Base-by-base conservation (phyloP, 108 stramenopile genomes). In the Parietichytrium sp. region DNA sequence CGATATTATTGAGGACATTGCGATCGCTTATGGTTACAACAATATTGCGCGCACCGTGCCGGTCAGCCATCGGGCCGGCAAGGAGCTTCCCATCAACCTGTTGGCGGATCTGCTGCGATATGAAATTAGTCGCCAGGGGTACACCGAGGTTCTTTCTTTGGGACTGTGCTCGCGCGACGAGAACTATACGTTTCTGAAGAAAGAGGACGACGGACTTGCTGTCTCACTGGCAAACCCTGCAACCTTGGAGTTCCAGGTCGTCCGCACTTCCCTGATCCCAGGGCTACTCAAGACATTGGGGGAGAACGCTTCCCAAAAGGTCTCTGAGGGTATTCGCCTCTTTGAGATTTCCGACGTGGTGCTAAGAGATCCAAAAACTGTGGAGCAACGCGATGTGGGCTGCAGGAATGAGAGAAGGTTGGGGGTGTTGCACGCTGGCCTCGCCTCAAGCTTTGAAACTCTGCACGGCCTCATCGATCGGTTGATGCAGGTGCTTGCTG, bases 11-110 rank as follows among this genome's bases (percentile, higher is more conserved):
- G 98, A 99, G 88, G 98, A 99, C 85, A 91, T 99, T 53, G 98
- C 95, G 51, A 97, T 99, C 84, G 97, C 98, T 33, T 97, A 93
- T 83, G 98, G 98, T 8, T 99, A 96, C 93, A 99, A 99, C 92
- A 97, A 97, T 55, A 93, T 98, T 83, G 89, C 86, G 85, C 94
- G 48, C 84, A 91, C 84, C 31, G 88, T 99, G 3, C 96, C 96
- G 13, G 51, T 78, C 18, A 96, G 95, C 15, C 81, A 86, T 61
- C 93, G 94, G 26, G 92, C 93, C 26, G 96, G 95, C 16, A 87
- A 84, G 30, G 93, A 93, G 55, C 91, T 93, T 80, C 95, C 95
- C 18, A 83, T 97, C 2, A 95, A 95, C 85, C 89, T 90, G 52
- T 87, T 98, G 38, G 90, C 92, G 8, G 98, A 99, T 85, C 88